Conservation (phyloP, 139 green algal species). For the Coelastrella sp. region DNA sequence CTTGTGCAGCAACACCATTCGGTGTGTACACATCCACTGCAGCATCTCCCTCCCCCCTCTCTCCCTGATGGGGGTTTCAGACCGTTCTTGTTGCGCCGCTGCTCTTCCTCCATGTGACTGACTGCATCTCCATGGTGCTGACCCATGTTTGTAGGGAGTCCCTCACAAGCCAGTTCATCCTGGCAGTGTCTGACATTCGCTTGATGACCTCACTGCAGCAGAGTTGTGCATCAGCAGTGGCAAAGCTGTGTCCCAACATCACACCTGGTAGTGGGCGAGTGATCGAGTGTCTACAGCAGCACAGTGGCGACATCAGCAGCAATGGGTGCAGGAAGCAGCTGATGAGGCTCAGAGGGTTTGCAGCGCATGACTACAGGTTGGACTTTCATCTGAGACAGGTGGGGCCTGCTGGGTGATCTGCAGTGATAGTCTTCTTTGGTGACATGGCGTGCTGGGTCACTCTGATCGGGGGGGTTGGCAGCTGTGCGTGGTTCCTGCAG, state of each 20-base stretch:
- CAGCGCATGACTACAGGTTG: slow-evolving; percentile 60
- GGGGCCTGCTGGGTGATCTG: too few relatives aligned
- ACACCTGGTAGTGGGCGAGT: slow-evolving; percentile 54
- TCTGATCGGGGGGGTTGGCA: too few relatives aligned
- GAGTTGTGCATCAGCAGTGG: slow-evolving; percentile 54
- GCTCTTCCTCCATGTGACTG: too few relatives aligned
- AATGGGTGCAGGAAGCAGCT: slow-evolving; percentile 58
- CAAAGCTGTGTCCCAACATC: slow-evolving; percentile 48
- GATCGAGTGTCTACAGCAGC: slow-evolving; percentile 52
- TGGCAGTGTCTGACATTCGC: slow-evolving; percentile 59
- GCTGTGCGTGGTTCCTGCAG: too few relatives aligned
- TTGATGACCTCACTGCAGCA: slow-evolving; percentile 45
- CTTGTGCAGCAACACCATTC: too few relatives aligned
- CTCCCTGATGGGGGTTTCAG: too few relatives aligned
- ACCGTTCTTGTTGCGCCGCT: too few relatives aligned
- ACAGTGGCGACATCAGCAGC: slow-evolving; percentile 19
- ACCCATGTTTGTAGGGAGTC: slow-evolving; percentile 18
- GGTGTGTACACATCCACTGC: too few relatives aligned
- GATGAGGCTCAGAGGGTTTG: slow-evolving; percentile 59
- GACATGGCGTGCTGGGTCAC: too few relatives aligned
- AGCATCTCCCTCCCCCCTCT: too few relatives aligned
- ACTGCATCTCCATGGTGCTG: too few relatives aligned
- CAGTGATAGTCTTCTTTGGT: too few relatives aligned
- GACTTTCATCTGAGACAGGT: slow-evolving; percentile 42
- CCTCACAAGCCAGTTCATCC: slow-evolving; percentile 45